Evolutionary conservation across 495 filamentous ascomycete genomes (phyloP), one percentile per base, ranked within the genome.

Genomic region (Podospora australis): DNA sequence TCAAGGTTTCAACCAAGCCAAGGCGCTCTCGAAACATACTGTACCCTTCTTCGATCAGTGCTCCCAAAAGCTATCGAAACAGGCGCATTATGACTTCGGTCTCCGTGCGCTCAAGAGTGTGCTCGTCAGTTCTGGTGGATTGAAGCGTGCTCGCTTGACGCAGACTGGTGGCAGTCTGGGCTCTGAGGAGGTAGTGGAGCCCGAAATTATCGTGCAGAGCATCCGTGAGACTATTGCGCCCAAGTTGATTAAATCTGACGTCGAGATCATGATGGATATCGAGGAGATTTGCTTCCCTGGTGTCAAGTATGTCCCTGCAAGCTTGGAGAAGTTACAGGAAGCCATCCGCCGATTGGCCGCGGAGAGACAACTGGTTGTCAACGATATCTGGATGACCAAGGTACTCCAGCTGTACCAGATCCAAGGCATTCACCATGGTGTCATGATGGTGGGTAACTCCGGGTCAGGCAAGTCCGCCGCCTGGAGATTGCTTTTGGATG

Each of bases 361-460:
- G 2, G 89, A 92, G 57, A 80, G 84, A 52, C 81, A 95, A 57
- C 78, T 90, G 19, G 84, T 95, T 9, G 83, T 90, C 60, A 97
- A 82, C 44, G 90, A 95, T 43, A 82, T 82, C 49, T 99, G 94
- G 94, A 90, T 96, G 77, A 88, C 84, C 35, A 99, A 99, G 73
- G 83, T 91, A 39, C 73, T 97, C 6, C 92, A 99, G 59, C 78
- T 99, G 6, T 96, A 90, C 65, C 92, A 99, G 64, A 99, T 99
- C 51, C 92, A 99, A 67, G 83, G 78, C 43, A 92, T 97, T 35
- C 92, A 99, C 57, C 92, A 99, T 56, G 92, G 92, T 80, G 94
- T 99, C 14, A 99, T 99, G 94, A 96, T 97, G 92, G 92, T 99
- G 5, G 92, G 92, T 35, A 86, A 84, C 58, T 96, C 92, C 4